Evolutionary conservation across 1,139 yeast species (phyloP).

Genomic region (Taphrina betulina): DNA sequence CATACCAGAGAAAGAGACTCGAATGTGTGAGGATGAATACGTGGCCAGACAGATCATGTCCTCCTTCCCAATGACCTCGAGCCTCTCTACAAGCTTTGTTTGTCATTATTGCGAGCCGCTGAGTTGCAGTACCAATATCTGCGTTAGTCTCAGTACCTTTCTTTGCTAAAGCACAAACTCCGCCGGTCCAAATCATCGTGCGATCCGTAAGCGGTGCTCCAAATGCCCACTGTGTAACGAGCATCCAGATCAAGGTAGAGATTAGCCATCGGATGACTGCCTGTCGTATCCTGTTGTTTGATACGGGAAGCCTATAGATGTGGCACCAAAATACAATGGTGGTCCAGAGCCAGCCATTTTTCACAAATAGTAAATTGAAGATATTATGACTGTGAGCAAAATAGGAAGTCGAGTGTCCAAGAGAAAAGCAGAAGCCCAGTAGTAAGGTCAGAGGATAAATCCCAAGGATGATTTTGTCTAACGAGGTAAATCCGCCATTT

Average conservation of each 20-base stretch:
- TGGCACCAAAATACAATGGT: conserved; percentile 49
- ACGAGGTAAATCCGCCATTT: conserved; percentile 11
- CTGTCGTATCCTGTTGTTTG: conserved; percentile 30
- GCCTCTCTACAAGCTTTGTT: conserved; percentile 60
- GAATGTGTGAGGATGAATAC: conserved; percentile 75
- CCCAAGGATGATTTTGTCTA: conserved; percentile 21
- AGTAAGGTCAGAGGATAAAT: conserved; percentile 26
- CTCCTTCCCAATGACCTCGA: conserved; percentile 82
- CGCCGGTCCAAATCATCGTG: conserved; percentile 78
- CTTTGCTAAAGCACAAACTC: conserved; percentile 54
- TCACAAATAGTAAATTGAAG: conserved; percentile 72
- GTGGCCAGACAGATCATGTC: conserved; percentile 96
- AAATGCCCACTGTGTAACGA: conserved; percentile 86
- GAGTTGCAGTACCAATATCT: conserved; percentile 9
- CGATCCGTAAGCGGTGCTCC: conserved; percentile 89
- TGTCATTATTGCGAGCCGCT: conserved; percentile 34
- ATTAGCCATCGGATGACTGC: conserved; percentile 47
- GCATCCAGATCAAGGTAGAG: conserved; percentile 74
- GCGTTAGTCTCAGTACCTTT: conserved; percentile 21
- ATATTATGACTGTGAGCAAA: conserved; percentile 65
- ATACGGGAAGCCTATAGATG: conserved; percentile 34
- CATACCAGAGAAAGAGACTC: conserved; percentile 67
- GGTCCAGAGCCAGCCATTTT: conserved; percentile 94
- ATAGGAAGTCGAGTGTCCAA: conserved; percentile 39
- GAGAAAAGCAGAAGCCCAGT: conserved; percentile 25